phyloP scores from a whole-genome alignment of 169 alveolate species.

The Perkinsus chesapeaki region DNA sequence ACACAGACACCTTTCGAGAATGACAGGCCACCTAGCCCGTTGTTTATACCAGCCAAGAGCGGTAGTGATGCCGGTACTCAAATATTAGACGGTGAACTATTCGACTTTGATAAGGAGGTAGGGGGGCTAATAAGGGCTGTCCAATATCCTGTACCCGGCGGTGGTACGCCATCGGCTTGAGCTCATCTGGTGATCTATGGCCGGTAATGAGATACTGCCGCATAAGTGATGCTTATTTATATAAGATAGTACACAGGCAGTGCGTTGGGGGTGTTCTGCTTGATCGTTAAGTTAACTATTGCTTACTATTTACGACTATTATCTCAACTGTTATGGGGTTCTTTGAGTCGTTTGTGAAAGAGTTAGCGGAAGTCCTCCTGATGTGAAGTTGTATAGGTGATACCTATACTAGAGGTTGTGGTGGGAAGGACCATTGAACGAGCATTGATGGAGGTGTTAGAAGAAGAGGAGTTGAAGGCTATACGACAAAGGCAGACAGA shows the following conservation, averaged over 20 bases:
- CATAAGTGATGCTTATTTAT: too few species aligned
- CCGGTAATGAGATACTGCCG: slow-evolving; percentile 27
- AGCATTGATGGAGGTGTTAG: slow-evolving; percentile 71
- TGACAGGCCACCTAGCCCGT: slow-evolving; percentile 73
- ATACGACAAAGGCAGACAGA: slow-evolving; percentile 70
- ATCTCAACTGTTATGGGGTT: neutral
- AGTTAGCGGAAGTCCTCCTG: neutral
- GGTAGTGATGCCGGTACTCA: slow-evolving; percentile 73
- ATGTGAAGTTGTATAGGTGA: slow-evolving; percentile 25
- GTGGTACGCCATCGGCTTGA: neutral
- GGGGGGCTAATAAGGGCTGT: neutral
- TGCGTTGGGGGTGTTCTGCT: slow-evolving; percentile 30
- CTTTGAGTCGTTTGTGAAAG: neutral
- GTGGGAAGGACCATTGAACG: slow-evolving; percentile 60
- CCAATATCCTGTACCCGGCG: neutral
- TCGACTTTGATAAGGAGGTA: slow-evolving; percentile 70
- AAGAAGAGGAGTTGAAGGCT: slow-evolving; percentile 69
- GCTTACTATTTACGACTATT: neutral
- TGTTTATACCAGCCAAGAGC: slow-evolving; percentile 68
- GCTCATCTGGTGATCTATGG: neutral
- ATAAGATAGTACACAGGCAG: too few species aligned
- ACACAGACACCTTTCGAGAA: slow-evolving; percentile 76
- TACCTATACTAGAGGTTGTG: slow-evolving; percentile 58
- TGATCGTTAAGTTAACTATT: slow-evolving; percentile 35
- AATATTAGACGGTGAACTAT: slow-evolving; percentile 79